These are phyloP conservation scores for Cryptosporidium sp. DNA, from an alignment of 169 alveolate genomes.

Conservation along the genomic window DNA sequence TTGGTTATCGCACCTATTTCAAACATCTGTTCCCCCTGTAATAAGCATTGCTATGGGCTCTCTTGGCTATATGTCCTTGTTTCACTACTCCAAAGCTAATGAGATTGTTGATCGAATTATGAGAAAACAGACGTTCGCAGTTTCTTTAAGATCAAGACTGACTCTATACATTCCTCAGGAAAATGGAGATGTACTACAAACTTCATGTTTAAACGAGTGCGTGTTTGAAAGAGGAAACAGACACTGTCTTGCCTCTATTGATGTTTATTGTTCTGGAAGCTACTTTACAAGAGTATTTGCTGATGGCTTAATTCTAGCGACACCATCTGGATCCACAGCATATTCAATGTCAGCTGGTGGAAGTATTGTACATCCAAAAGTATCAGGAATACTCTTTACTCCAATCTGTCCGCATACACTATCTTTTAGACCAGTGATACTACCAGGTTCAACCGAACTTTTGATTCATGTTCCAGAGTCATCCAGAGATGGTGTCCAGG, in stretches of 20 bases:
- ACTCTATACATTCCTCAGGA: slow-evolving; percentile 29
- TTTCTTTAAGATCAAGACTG: slow-evolving; percentile 59
- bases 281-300: slow-evolving; percentile 83
- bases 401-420: slow-evolving; percentile 96
- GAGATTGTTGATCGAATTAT: slow-evolving; percentile 60
- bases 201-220: slow-evolving; percentile 77
- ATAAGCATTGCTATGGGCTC: slow-evolving; percentile 87
- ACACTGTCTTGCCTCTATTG: slow-evolving; percentile 69
- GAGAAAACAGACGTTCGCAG: slow-evolving; percentile 67
- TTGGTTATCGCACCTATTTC: slow-evolving; percentile 89
- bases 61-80: slow-evolving; percentile 85
- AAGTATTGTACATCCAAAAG: slow-evolving; percentile 93
- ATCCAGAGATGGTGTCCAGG: slow-evolving; percentile 78
- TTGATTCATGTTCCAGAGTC: slow-evolving; percentile 79
- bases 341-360: slow-evolving; percentile 98
- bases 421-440: slow-evolving; percentile 94
- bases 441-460: slow-evolving; percentile 84
- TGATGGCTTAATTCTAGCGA: slow-evolving; percentile 93
- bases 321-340: slow-evolving; percentile 99
- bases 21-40: slow-evolving; percentile 84
- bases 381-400: slow-evolving; percentile 89
- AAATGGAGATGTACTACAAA: slow-evolving; percentile 18
- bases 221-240: slow-evolving; percentile 79
- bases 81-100: slow-evolving; percentile 72
- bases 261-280: slow-evolving; percentile 76